Conservation (phyloP, 2,329 filamentous ascomycete species). For the Penicillium aurantiogriseum region DNA sequence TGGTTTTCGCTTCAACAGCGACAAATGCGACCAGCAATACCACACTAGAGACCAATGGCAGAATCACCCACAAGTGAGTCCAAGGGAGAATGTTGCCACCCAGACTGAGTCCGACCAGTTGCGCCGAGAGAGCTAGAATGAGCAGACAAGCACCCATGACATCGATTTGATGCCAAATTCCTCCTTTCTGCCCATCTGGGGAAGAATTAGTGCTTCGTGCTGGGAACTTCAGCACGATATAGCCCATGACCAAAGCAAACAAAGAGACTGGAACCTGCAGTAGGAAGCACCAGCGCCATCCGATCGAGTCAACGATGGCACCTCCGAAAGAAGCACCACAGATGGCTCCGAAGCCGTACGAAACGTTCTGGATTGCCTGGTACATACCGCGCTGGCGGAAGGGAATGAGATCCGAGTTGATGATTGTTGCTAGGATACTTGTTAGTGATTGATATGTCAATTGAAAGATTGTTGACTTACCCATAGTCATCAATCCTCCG, state of each 20-base stretch:
- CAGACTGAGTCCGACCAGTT: conserved; percentile 48
- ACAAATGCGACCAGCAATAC: conserved; percentile 41
- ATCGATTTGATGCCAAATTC: conserved; percentile 57
- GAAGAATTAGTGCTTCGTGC: conserved; percentile 8
- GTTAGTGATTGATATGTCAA: background rate
- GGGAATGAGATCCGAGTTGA: conserved; percentile 71
- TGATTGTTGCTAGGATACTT: conserved; percentile 53
- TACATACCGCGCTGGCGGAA: conserved; percentile 71
- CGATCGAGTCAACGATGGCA: conserved; percentile 45
- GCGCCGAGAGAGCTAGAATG: conserved; percentile 57
- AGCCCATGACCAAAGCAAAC: conserved; percentile 55
- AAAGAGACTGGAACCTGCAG: conserved; percentile 61
- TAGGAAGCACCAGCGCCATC: conserved; percentile 55
- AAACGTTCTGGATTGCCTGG: conserved; percentile 62
- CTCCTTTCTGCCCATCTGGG: background rate
- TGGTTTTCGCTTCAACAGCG: conserved; percentile 42
- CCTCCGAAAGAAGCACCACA: conserved; percentile 52
- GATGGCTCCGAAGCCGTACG: conserved; percentile 62
- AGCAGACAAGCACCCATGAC: conserved; percentile 57
- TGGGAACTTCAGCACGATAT: conserved; percentile 53
- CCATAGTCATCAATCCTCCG: conserved; percentile 67
- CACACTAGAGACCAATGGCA: conserved; percentile 39
- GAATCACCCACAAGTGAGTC: conserved; percentile 43
- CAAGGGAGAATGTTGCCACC: conserved; percentile 49
- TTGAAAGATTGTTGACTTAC: conserved; percentile 16